A percentile compares a stretch with the other conserved stretches of the same genome.
These are phyloP conservation scores for Galerina sulciceps DNA, from an alignment of 768 basidiomycete species.

Conservation along the genomic window DNA sequence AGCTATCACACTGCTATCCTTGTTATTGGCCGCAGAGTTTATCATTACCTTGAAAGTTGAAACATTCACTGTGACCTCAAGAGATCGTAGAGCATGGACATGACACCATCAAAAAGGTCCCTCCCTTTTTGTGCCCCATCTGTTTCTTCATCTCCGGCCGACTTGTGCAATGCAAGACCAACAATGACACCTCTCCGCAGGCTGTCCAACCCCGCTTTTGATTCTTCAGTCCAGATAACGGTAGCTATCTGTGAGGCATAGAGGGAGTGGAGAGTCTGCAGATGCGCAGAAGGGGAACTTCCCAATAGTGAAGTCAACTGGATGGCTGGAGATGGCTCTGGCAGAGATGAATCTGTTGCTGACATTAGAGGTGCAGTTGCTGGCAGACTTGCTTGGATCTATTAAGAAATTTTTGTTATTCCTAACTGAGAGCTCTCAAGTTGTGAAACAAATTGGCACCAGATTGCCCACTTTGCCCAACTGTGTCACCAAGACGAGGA, in stretches of 20 bases:
- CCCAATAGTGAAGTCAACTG: constrained; percentile 82
- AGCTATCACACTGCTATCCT: not conserved
- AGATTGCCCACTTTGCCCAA: constrained; percentile 88
- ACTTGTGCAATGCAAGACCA: constrained; percentile 64
- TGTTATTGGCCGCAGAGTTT: no score
- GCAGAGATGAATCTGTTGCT: constrained; percentile 45
- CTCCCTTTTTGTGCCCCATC: constrained; percentile 33
- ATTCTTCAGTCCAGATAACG: constrained; percentile 69
- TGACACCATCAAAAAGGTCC: constrained; percentile 51
- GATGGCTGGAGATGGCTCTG: constrained; percentile 71
- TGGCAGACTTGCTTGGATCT: constrained; percentile 87
- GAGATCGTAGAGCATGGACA: constrained; percentile 47
- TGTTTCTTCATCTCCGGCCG: constrained; percentile 34
- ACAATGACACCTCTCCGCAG: constrained; percentile 69
- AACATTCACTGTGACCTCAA: constrained; percentile 23
- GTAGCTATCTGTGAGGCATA: constrained; percentile 91
- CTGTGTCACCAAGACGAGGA: constrained; percentile 89
- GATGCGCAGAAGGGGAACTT: constrained; percentile 65
- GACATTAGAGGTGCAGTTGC: constrained; percentile 57
- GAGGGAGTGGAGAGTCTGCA: constrained; percentile 74
- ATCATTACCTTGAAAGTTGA: not conserved
- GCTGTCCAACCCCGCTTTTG: constrained; percentile 41
- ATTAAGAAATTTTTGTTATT: constrained; percentile 6
- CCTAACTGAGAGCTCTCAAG: not conserved
- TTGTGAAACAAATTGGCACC: constrained; percentile 44